Percentiles rank a stretch among this genome's conserved stretches.
Conservation (phyloP, 75 land plant genomes). For the Sequoiadendron giganteum region DNA sequence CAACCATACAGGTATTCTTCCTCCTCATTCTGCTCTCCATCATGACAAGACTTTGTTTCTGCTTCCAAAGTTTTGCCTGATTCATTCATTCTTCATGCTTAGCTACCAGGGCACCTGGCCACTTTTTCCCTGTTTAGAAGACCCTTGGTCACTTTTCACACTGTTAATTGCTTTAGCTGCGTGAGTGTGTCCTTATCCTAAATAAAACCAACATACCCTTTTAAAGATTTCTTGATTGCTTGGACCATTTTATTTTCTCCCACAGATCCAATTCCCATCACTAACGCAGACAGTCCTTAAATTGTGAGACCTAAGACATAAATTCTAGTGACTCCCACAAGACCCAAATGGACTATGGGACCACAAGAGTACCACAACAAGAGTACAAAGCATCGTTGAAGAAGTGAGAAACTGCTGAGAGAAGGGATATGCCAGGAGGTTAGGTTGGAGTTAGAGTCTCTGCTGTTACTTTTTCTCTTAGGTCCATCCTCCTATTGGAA, state of each 20-base stretch:
- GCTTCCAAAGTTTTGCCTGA: not conserved
- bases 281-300: not conserved
- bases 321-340: not conserved
- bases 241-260: not conserved
- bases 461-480: too few relatives aligned
- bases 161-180: not conserved
- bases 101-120: not conserved
- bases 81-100: not conserved
- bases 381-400: not conserved
- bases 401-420: not conserved
- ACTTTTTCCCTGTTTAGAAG: not conserved
- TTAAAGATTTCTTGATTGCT: not conserved
- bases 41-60: not conserved
- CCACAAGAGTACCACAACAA: not conserved
- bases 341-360: not conserved
- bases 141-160: not conserved
- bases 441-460: too few relatives aligned
- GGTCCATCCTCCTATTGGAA: too few relatives aligned
- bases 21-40: not conserved
- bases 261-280: not conserved
- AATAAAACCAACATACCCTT: not conserved
- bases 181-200: not conserved
- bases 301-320: not conserved
- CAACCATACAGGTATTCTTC: not conserved
- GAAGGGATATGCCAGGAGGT: too few relatives aligned